phyloP scores from a whole-genome alignment of 2,329 filamentous ascomycete genomes.

The Dothidotthia symphoricarpi region DNA sequence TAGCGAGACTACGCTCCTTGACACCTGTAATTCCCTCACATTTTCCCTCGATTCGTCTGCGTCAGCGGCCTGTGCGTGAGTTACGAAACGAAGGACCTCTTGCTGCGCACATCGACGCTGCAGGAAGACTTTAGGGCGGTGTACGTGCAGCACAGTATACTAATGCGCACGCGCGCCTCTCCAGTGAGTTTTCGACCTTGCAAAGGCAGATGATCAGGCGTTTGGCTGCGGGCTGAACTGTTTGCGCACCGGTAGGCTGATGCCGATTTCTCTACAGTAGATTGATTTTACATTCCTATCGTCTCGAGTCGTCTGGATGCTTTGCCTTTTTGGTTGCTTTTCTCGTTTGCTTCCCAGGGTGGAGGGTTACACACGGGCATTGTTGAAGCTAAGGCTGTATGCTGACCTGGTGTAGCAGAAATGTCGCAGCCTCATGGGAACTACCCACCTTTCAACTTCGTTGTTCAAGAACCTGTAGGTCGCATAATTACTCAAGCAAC shows the following conservation, averaged over 20 bases:
- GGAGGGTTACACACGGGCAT: not conserved
- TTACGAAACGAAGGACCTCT: too few species aligned
- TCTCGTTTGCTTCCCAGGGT: not conserved
- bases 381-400: slow-evolving; percentile 12
- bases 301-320: slow-evolving; percentile 1
- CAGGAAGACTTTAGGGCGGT: slow-evolving; percentile 24
- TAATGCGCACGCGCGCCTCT: slow-evolving; percentile 32
- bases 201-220: slow-evolving; percentile 26
- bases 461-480: slow-evolving; percentile 13
- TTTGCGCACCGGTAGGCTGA: slow-evolving; percentile 17
- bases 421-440: slow-evolving; percentile 28
- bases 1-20: slow-evolving; percentile 2
- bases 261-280: slow-evolving; percentile 1
- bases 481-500: not conserved
- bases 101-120: slow-evolving; percentile 5
- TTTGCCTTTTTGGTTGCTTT: not conserved
- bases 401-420: slow-evolving; percentile 27
- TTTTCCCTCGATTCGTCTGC: slow-evolving; percentile 26
- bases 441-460: slow-evolving; percentile 16
- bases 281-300: slow-evolving; percentile 1
- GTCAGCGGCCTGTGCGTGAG: slow-evolving; percentile 1
- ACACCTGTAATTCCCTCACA: slow-evolving; percentile 9
- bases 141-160: slow-evolving; percentile 30
- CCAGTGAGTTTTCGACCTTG: slow-evolving; percentile 13
- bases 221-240: slow-evolving; percentile 30